Evolutionary conservation across 768 basidiomycete genomes (phyloP).

Genomic region (Hypholoma sublateritium): DNA sequence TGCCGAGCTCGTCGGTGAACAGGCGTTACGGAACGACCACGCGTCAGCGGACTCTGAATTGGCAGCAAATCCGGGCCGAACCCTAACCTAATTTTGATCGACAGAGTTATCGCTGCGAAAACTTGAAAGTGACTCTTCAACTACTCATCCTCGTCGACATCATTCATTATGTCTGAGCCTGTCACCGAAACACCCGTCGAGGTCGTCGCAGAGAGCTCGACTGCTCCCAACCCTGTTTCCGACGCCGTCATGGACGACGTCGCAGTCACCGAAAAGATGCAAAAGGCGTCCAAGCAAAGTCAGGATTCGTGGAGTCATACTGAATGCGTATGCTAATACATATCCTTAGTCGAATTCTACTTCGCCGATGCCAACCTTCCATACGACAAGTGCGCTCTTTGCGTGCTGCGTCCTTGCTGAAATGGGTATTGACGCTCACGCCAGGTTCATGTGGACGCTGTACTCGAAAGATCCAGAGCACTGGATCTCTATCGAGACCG

Average conservation of each 20-base stretch:
- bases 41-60: background rate
- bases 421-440: background rate
- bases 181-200: constrained; percentile 21
- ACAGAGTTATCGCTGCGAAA: constrained; percentile 15
- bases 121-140: constrained; percentile 3
- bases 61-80: background rate
- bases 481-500: constrained; percentile 86
- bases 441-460: constrained; percentile 93
- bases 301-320: constrained; percentile 16
- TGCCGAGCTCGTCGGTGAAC: no score
- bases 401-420: background rate
- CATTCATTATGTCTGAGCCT: constrained; percentile 26
- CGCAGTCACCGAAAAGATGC: constrained; percentile 38
- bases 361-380: constrained; percentile 97
- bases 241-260: constrained; percentile 24
- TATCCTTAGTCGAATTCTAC: constrained; percentile 83
- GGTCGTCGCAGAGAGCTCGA: constrained; percentile 8
- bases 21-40: background rate
- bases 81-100: constrained; percentile 4
- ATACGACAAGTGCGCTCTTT: constrained; percentile 65
- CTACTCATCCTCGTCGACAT: background rate
- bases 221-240: background rate
- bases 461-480: constrained; percentile 80
- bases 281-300: constrained; percentile 59
- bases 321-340: background rate